These are phyloP conservation scores for Oryza nivara DNA, from an alignment of 176 grass and related monocot species.

Conservation along the genomic window DNA sequence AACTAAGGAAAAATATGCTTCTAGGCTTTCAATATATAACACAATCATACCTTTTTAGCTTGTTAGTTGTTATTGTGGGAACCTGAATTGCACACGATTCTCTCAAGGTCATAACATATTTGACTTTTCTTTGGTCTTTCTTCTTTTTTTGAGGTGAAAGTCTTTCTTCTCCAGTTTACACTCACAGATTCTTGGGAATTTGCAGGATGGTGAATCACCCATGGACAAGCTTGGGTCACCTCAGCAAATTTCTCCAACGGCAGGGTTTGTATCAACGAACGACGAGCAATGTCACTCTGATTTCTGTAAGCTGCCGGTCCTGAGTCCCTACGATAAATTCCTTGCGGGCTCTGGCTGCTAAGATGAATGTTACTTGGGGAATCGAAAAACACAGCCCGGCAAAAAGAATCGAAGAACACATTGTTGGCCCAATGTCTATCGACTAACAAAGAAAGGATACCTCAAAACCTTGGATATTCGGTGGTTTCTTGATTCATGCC, in stretches of 20 bases:
- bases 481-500: constrained; percentile 31
- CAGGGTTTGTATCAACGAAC: constrained; percentile 10
- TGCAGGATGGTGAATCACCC: constrained; percentile 58
- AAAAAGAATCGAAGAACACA: not conserved
- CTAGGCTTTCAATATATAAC: not conserved
- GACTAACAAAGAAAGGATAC: not conserved
- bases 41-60: not conserved
- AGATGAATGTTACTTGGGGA: constrained; percentile 20
- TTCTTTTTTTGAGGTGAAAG: too few species aligned
- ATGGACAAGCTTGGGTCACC: constrained; percentile 37
- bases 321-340: constrained; percentile 82
- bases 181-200: constrained; percentile 34
- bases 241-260: constrained; percentile 35
- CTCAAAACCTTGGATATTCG: not conserved
- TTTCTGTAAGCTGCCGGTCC: constrained; percentile 69
- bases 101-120: not conserved
- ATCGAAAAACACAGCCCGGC: not conserved
- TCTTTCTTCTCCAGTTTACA: not conserved
- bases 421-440: constrained; percentile 4
- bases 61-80: not conserved
- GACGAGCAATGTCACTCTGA: constrained; percentile 52
- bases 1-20: not conserved
- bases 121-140: not conserved
- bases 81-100: not conserved
- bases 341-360: constrained; percentile 59